phyloP scores from a whole-genome alignment of 78 protist species.

The Blattamonas nauphoetae region DNA sequence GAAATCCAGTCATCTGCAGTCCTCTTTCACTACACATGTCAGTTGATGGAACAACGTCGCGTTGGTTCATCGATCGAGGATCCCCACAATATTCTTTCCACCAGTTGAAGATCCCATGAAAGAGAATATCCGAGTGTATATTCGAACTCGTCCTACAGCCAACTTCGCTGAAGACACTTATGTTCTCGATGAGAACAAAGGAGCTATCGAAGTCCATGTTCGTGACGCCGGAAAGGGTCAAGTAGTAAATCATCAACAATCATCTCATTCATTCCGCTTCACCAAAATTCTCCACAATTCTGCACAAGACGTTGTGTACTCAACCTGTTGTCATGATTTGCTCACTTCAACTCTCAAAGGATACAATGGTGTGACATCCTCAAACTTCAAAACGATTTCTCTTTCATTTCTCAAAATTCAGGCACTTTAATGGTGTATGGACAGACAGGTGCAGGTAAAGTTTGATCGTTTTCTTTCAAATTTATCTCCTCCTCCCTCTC shows the following conservation, averaged over 20 bases:
- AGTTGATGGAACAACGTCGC: too few relatives aligned
- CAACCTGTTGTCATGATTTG: not conserved
- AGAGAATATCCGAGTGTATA: constrained; percentile 23
- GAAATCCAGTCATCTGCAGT: too few relatives aligned
- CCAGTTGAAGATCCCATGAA: too few relatives aligned
- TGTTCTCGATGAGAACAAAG: not conserved
- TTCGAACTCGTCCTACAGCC: constrained; percentile 44
- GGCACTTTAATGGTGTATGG: constrained; percentile 55
- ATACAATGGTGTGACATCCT: not conserved
- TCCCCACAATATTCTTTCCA: too few relatives aligned
- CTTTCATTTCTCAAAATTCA: not conserved
- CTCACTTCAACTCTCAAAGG: constrained; percentile 12
- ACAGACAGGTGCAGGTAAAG: constrained; percentile 67
- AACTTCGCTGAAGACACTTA: not conserved
- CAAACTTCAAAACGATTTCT: not conserved
- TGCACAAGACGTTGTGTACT: constrained; percentile 46
- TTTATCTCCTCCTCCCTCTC: too few relatives aligned
- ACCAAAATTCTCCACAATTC: constrained; percentile 40
- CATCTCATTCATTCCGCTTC: constrained; percentile 9
- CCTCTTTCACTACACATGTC: too few relatives aligned
- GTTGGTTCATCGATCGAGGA: too few relatives aligned
- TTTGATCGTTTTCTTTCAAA: too few relatives aligned
- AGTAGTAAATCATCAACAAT: constrained; percentile 30
- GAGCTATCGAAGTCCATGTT: not conserved
- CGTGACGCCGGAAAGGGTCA: constrained; percentile 7